Evolutionary conservation across 2,329 filamentous ascomycete genomes (phyloP).

Genomic region (Trichoderma atrobrunneum): DNA sequence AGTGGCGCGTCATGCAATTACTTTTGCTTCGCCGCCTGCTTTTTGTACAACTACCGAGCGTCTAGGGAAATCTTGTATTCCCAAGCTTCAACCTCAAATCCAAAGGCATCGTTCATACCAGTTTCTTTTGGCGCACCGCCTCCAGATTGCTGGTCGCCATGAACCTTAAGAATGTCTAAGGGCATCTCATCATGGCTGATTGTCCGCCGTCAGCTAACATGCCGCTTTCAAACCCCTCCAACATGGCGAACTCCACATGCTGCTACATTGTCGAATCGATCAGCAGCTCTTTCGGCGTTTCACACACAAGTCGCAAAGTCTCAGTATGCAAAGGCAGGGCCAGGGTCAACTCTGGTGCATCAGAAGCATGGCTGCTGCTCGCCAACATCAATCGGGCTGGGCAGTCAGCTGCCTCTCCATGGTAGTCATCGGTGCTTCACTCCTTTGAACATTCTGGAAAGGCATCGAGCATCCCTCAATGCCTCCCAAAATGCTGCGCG

Average conservation of each 20-base stretch:
- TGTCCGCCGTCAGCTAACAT: conserved; percentile 35
- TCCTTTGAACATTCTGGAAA: neutral
- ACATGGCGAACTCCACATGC: conserved; percentile 3
- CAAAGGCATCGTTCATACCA: neutral
- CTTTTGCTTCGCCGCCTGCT: conserved; percentile 25
- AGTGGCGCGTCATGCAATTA: conserved; percentile 40
- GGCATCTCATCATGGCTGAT: conserved; percentile 36
- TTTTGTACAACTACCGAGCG: conserved; percentile 13
- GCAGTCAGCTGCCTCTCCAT: neutral
- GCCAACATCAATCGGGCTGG: neutral
- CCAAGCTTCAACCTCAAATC: neutral
- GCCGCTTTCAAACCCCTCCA: conserved; percentile 23
- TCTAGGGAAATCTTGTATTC: neutral
- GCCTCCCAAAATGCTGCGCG: neutral
- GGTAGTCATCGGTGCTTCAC: neutral
- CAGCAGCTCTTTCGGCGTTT: neutral
- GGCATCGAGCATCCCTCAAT: neutral
- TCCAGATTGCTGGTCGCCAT: conserved; percentile 32
- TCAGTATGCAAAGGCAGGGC: neutral
- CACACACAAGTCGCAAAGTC: neutral
- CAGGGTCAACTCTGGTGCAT: neutral
- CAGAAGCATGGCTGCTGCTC: neutral
- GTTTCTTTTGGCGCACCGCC: conserved; percentile 14
- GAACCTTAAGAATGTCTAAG: conserved; percentile 43
- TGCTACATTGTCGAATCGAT: conserved; percentile 3